Evolutionary conservation across 305 asterid genomes (phyloP).

Genomic region (Solanum hybrid): DNA sequence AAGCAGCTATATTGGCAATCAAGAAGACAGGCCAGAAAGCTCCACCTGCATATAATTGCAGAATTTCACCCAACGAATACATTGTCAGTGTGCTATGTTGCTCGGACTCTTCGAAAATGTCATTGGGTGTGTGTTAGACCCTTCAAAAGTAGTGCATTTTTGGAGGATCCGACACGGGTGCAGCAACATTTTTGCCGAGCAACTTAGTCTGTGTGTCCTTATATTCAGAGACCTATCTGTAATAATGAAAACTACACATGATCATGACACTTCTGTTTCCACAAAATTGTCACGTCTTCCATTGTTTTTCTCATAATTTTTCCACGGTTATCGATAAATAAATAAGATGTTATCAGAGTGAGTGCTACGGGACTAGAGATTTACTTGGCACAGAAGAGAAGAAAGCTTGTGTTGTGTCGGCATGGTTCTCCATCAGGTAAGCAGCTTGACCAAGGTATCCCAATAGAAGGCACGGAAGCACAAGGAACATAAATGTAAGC

Average conservation of each 20-base stretch:
- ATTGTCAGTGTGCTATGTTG: not conserved
- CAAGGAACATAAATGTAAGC: conserved; percentile 90
- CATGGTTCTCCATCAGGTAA: conserved; percentile 92
- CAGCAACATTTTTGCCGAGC: not conserved
- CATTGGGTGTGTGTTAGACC: not conserved
- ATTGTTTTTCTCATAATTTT: not conserved
- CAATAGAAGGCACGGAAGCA: conserved; percentile 95
- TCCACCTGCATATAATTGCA: conserved; percentile 57
- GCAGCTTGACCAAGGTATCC: conserved; percentile 99
- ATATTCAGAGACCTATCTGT: not conserved
- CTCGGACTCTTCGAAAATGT: not conserved
- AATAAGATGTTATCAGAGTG: conserved; percentile 12
- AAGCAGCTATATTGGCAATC: conserved; percentile 91
- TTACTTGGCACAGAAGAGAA: conserved; percentile 95
- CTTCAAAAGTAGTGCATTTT: not conserved
- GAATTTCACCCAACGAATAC: conserved; percentile 3
- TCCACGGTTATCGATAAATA: not conserved
- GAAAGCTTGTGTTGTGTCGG: conserved; percentile 97
- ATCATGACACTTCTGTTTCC: conserved; percentile 6
- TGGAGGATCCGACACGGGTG: not conserved
- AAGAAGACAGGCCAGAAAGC: conserved; percentile 95
- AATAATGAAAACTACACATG: not conserved
- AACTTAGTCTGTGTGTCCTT: not conserved
- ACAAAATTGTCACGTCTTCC: not conserved
- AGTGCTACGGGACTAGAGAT: not conserved